Percentiles rank a stretch among this genome's conserved stretches.
phyloP scores from a whole-genome alignment of 805 yeast species.

The Lachancea nothofagi region DNA sequence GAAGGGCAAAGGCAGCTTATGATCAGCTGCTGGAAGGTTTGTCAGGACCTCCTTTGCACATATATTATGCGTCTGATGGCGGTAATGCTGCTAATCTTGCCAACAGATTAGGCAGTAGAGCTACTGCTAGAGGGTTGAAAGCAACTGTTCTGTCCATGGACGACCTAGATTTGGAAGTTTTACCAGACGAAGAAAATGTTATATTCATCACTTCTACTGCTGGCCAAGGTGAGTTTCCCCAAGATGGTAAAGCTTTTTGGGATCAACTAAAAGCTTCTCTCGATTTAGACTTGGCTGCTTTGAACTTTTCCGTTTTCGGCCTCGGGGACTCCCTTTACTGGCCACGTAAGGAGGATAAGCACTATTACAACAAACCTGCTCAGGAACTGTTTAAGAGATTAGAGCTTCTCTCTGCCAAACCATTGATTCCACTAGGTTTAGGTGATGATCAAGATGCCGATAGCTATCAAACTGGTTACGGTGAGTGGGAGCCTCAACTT shows the following conservation, averaged over 20 bases:
- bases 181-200: constrained; percentile 55
- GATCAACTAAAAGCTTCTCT: constrained; percentile 56
- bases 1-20: constrained; percentile 72
- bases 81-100: constrained; percentile 84
- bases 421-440: constrained; percentile 68
- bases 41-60: constrained; percentile 85
- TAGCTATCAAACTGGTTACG: constrained; percentile 88
- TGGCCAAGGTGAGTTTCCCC: constrained; percentile 93
- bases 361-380: constrained; percentile 89
- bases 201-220: constrained; percentile 83
- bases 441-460: constrained; percentile 99
- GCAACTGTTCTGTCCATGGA: constrained; percentile 57
- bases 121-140: constrained; percentile 62
- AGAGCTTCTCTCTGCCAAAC: constrained; percentile 64
- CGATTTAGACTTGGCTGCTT: constrained; percentile 60
- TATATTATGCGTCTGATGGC: constrained; percentile 87
- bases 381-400: constrained; percentile 65
- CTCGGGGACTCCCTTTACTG: constrained; percentile 92
- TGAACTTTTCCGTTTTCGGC: constrained; percentile 75
- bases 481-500: constrained; percentile 73
- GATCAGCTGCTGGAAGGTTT: constrained; percentile 74
- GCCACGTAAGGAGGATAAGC: constrained; percentile 95
- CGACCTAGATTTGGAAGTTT: constrained; percentile 65
- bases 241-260: constrained; percentile 75
- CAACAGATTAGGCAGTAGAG: constrained; percentile 70